phyloP scores from a whole-genome alignment of 2,329 filamentous ascomycete genomes.

The Anthostomella pinea region DNA sequence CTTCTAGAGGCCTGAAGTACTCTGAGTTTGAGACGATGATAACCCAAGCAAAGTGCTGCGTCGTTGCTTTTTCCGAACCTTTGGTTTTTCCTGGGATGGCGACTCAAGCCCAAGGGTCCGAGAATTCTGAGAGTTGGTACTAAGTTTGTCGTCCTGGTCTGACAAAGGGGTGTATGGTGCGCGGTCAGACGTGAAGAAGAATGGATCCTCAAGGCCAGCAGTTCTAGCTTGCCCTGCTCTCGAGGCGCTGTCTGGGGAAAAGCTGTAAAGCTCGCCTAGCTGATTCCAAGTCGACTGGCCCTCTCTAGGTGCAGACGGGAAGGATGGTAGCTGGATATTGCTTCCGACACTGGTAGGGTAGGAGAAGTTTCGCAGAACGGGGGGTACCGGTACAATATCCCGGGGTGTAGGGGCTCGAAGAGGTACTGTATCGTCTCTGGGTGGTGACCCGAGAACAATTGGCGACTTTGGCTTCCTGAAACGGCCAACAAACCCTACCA shows the following conservation, averaged over 20 bases:
- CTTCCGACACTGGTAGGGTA: slow-evolving; percentile 27
- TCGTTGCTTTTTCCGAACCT: slow-evolving; percentile 22
- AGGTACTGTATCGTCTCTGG: slow-evolving; percentile 12
- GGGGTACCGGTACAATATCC: slow-evolving; percentile 11
- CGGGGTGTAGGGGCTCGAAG: slow-evolving; percentile 13
- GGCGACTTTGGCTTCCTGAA: slow-evolving; percentile 27
- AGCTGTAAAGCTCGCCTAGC: slow-evolving; percentile 27
- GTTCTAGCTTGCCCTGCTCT: slow-evolving; percentile 16
- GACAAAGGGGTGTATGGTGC: slow-evolving; percentile 16
- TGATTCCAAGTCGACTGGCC: slow-evolving; percentile 27
- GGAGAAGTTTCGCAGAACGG: slow-evolving; percentile 30
- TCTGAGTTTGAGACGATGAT: slow-evolving; percentile 18
- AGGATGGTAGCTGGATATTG: slow-evolving; percentile 4
- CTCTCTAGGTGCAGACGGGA: slow-evolving; percentile 3
- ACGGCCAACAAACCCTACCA: slow-evolving; percentile 29
- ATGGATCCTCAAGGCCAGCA: slow-evolving; percentile 24
- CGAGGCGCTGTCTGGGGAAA: slow-evolving; percentile 23
- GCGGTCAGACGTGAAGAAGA: slow-evolving; percentile 25
- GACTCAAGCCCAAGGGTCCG: slow-evolving; percentile 6
- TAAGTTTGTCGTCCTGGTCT: slow-evolving; percentile 10
- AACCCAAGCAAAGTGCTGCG: slow-evolving; percentile 22
- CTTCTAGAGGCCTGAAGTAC: slow-evolving; percentile 23
- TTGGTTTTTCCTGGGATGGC: slow-evolving; percentile 13
- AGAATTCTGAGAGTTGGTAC: slow-evolving; percentile 5
- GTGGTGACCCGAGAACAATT: slow-evolving; percentile 18